Conservation (phyloP, 768 basidiomycete genomes). For the Termitomyces bulborhizus region DNA sequence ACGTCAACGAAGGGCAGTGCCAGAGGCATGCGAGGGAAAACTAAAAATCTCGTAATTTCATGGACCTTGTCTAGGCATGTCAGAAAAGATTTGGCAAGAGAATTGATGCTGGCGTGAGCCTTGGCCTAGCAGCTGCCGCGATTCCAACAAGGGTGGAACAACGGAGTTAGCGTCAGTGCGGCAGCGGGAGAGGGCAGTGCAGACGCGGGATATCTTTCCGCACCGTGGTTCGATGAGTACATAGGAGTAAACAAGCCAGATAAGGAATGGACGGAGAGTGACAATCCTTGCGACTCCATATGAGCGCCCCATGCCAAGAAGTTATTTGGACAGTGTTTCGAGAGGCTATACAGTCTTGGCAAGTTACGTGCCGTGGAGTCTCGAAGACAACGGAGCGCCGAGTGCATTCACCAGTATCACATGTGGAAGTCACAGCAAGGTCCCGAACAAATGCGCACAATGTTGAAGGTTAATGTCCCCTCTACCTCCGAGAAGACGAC, state of each 20-base stretch:
- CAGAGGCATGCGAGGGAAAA: background rate
- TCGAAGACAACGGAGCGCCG: background rate
- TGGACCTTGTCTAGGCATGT: slow-evolving; percentile 55
- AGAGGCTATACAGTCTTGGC: background rate
- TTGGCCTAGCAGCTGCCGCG: background rate
- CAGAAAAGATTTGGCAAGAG: background rate
- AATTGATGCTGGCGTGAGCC: background rate
- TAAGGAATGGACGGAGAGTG: background rate
- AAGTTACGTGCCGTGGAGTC: background rate
- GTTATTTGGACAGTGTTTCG: background rate
- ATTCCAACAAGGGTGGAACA: background rate
- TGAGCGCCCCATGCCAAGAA: background rate
- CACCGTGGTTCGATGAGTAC: background rate
- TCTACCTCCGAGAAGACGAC: background rate
- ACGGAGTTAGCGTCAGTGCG: background rate
- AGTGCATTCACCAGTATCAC: background rate
- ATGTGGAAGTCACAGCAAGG: background rate
- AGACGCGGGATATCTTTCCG: no score
- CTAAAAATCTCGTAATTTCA: slow-evolving; percentile 52
- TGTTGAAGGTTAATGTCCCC: background rate
- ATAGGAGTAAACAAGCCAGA: no score
- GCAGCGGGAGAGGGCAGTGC: background rate
- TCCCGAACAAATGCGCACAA: background rate
- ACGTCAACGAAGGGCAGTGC: slow-evolving; percentile 3
- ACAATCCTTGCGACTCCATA: background rate